Conservation (phyloP, 805 yeast species). For the Isabelozyma heimii region DNA sequence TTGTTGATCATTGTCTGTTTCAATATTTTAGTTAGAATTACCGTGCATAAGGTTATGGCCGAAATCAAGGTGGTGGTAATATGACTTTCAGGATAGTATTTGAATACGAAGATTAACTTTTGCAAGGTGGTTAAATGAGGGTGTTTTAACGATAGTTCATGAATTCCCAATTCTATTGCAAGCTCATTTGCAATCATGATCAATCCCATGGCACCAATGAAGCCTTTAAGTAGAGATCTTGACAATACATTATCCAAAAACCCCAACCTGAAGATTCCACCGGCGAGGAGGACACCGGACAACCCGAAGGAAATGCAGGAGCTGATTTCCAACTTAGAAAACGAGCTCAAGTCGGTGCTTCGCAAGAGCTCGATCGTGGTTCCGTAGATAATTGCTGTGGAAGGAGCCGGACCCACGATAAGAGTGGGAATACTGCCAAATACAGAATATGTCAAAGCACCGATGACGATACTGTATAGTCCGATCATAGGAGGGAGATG, state of each 20-base stretch:
- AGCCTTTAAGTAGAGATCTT: conserved; percentile 74
- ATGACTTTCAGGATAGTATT: conserved; percentile 10
- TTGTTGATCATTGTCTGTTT: conserved; percentile 15
- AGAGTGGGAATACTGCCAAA: conserved; percentile 85
- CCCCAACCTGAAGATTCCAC: conserved; percentile 76
- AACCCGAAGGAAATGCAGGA: conserved; percentile 65
- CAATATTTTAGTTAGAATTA: conserved; percentile 15
- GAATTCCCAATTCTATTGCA: conserved; percentile 48
- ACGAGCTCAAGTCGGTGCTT: conserved; percentile 5
- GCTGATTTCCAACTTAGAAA: conserved; percentile 46
- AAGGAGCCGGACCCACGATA: conserved; percentile 92
- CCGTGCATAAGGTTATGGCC: conserved; percentile 15
- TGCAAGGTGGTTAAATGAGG: conserved; percentile 22
- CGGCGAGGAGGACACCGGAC: conserved; percentile 63
- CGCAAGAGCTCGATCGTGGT: conserved; percentile 55
- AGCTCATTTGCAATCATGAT: conserved; percentile 63
- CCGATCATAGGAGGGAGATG: conserved; percentile 83
- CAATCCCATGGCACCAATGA: conserved; percentile 80
- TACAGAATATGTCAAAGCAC: conserved; percentile 74
- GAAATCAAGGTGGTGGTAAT: conserved; percentile 16
- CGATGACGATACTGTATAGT: conserved; percentile 68
- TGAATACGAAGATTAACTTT: conserved; percentile 13
- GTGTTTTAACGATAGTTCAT: conserved; percentile 11
- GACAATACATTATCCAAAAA: conserved; percentile 78
- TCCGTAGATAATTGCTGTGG: conserved; percentile 79